A percentile compares a stretch with the other conserved stretches of the same genome.
Evolutionary conservation across 768 basidiomycete species (phyloP).

Genomic region (Asterophora parasitica): DNA sequence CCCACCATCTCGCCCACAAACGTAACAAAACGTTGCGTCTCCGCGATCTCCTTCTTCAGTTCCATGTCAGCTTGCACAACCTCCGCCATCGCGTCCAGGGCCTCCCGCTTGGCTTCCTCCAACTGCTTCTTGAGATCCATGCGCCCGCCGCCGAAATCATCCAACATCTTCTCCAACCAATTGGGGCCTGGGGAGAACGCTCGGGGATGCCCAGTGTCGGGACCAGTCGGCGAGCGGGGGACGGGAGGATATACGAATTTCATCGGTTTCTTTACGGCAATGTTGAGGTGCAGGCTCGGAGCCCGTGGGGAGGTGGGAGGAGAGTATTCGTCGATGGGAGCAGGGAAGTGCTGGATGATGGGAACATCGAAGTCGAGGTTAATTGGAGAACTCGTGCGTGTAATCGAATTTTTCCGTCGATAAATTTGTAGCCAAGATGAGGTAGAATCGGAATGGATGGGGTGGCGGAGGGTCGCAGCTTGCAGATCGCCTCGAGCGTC

Average conservation of each 20-base stretch:
- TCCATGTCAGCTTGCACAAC: conserved; percentile 1
- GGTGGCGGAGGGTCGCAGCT: neutral
- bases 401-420: neutral
- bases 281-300: neutral
- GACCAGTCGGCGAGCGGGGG: neutral
- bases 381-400: neutral
- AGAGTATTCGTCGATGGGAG: neutral
- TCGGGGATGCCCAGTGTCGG: neutral
- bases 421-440: neutral
- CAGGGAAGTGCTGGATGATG: neutral
- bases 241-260: neutral
- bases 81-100: neutral
- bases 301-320: neutral
- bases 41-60: neutral
- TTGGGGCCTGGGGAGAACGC: neutral
- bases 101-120: conserved; percentile 3
- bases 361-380: no score
- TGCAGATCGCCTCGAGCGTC: neutral
- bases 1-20: neutral
- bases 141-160: neutral
- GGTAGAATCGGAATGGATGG: neutral
- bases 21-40: neutral
- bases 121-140: neutral
- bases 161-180: conserved; percentile 6
- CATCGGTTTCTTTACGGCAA: neutral